A percentile compares a stretch with the other conserved stretches of the same genome.
Conservation (phyloP, 768 basidiomycete species). For the Amyloporia xantha region DNA sequence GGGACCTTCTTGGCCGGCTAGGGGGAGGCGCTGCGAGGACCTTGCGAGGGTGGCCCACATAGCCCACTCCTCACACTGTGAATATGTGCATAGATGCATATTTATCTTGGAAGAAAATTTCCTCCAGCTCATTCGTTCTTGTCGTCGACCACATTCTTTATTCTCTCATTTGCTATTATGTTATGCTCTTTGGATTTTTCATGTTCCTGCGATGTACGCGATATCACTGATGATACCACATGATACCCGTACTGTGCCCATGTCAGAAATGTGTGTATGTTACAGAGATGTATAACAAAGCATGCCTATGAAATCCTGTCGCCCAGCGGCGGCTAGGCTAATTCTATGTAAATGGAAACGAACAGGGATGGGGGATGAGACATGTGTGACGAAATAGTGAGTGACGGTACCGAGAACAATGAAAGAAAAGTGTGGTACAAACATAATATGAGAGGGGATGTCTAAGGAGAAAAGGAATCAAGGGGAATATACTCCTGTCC, state of each 20-base stretch:
- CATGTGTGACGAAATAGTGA: background rate
- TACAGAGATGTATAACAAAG: slow-evolving; percentile 19
- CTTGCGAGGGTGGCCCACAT: slow-evolving; percentile 75
- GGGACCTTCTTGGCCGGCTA: slow-evolving; percentile 65
- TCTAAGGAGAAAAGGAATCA: background rate
- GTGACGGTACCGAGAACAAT: background rate
- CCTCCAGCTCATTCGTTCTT: background rate
- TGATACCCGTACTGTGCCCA: slow-evolving; percentile 3
- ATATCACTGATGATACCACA: slow-evolving; percentile 3
- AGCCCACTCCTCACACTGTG: slow-evolving; percentile 11
- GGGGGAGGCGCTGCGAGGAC: slow-evolving; percentile 72
- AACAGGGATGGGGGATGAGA: background rate
- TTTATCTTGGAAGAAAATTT: background rate
- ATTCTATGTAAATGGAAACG: slow-evolving; percentile 11
- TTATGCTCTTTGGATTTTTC: slow-evolving; percentile 8
- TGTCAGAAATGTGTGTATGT: slow-evolving; percentile 10
- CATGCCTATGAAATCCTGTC: slow-evolving; percentile 14
- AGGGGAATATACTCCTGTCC: slow-evolving; percentile 10
- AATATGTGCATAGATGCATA: slow-evolving; percentile 12
- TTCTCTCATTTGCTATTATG: slow-evolving; percentile 5
- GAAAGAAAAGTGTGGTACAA: slow-evolving; percentile 3
- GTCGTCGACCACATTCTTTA: background rate
- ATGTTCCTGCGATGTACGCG: background rate
- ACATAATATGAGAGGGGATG: slow-evolving; percentile 1
- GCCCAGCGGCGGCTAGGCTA: slow-evolving; percentile 12